These are phyloP conservation scores for Boletus tylopilopsis DNA, from an alignment of 768 basidiomycete genomes.

Conservation along the genomic window DNA sequence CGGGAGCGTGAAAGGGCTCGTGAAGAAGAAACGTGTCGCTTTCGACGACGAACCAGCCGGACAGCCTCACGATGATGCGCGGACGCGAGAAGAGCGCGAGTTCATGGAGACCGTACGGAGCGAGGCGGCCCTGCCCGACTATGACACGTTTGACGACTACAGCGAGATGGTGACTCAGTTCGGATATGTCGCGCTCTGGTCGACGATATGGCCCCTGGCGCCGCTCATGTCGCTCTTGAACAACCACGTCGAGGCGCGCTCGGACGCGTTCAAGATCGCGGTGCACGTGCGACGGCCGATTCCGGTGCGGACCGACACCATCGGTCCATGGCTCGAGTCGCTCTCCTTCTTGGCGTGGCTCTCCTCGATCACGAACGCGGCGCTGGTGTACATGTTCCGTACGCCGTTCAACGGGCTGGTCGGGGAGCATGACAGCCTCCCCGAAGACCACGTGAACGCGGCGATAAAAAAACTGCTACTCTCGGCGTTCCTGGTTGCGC, in stretches of 20 bases:
- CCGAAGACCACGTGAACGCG: slow-evolving; percentile 20
- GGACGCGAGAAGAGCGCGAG: slow-evolving; percentile 60
- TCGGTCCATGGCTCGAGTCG: slow-evolving; percentile 92
- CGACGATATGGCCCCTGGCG: slow-evolving; percentile 90
- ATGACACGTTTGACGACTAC: slow-evolving; percentile 83
- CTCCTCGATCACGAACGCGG: slow-evolving; percentile 80
- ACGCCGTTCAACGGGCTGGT: slow-evolving; percentile 32
- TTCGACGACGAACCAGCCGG: slow-evolving; percentile 58
- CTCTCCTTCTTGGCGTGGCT: slow-evolving; percentile 89
- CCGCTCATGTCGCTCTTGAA: slow-evolving; percentile 88
- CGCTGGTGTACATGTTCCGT: slow-evolving; percentile 88
- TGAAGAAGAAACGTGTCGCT: slow-evolving; percentile 63
- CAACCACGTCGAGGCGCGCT: slow-evolving; percentile 88
- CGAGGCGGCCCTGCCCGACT: slow-evolving; percentile 77
- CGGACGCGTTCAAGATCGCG: slow-evolving; percentile 94
- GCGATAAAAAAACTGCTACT: slow-evolving; percentile 52
- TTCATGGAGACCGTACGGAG: slow-evolving; percentile 76
- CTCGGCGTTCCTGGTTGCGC: slow-evolving; percentile 67
- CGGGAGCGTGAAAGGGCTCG: slow-evolving; percentile 18
- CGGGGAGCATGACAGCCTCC: not conserved
- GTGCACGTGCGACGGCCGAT: slow-evolving; percentile 81
- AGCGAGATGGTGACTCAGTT: slow-evolving; percentile 97
- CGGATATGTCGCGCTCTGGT: slow-evolving; percentile 91
- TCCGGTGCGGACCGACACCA: slow-evolving; percentile 82
- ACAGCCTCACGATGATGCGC: slow-evolving; percentile 28